Evolutionary conservation across 192 early-diverging fungal species (phyloP), one percentile per base, ranked within the genome.

Genomic region (Coemansia sp.): DNA sequence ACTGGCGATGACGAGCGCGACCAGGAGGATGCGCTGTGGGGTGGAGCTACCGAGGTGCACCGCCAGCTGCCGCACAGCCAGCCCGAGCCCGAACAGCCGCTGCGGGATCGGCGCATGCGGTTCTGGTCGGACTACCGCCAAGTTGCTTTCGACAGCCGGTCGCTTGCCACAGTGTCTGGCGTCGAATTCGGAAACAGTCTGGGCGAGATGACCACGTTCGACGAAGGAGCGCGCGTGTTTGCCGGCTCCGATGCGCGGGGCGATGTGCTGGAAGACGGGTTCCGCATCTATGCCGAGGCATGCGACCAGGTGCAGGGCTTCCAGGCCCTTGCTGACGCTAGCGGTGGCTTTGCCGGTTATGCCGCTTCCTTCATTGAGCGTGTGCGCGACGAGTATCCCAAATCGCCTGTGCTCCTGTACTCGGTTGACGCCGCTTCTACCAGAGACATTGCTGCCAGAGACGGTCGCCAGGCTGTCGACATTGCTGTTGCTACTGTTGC

Each of bases 61-160:
- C 45, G 67, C 8, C 73, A 75, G 48, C 67, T 31, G 5, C 55
- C 48, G 55, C 33, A 61, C 37, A 48, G 14, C 41, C 19, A 50
- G 34, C 53, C 23, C 6, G 0, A 9, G 11, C 3, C 20, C 20
- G 33, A 27, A 30, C 25, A 22, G 13, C 62, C 56, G 30, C 29
- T 25, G 25, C 29, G 23, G n/a, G 63, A 56, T 9, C 23, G 58
- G 6, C 57, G 70, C 15, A 59, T 67, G 19, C 47, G 56, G 25
- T 72, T 22, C 15, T 96, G 95, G 94, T 87, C 94, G 0, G 94
- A 98, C 62, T 92, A 85, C 67, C 90, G 86, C 67, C 83, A 86
- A 30, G 47, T 86, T 17, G 91, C 83, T 58, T 93, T 87, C 70
- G 88, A 91, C 57, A 88, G 88, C 47, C 84, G 88, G 22, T 84